Base-by-base conservation (phyloP, 805 yeast species). In the Barnettozyma sucrosica region DNA sequence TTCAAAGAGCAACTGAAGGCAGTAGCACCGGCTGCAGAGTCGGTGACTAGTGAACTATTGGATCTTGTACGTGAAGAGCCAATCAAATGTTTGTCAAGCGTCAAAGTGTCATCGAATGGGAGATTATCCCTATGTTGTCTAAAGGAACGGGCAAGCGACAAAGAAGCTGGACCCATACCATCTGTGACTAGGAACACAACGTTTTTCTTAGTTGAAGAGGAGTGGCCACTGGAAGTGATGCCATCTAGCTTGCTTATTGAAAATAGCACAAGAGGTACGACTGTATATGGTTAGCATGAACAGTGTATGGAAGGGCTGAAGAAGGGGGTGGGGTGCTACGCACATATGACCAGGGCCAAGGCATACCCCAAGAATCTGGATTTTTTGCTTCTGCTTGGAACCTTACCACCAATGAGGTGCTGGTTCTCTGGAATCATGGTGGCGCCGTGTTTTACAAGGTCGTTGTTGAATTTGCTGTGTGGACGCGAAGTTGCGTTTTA, bases 21-120 rank as follows among this genome's bases (percentile, higher is more conserved):
- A 13, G 96, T 89, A 14, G 97, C 98, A 14, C 97, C 97, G 2
- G 98, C 98, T 10, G 98, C 98, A 25, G 96, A 86, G 64, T 90
- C 98, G 0, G 98, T 90, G 50, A 90, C 79, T 57, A 86, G 70
- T 1, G 95, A 85, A 53, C 74, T 71, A 23, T 80, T 78, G 16
- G 96, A 85, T 51, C 89, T 74, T 0, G 98, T 90, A 55, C 97
- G 76, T 8, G 95, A 85, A 21, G 85, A 75, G 24, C 98, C 98
- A 45, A 89, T 76, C 41, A 89, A 67, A 61, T 82, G 78, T 50
- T 76, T 69, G 65, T 89, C 97, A 25, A 89, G 58, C 9, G 69
- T 65, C 53, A 88, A 70, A 18, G 77, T 65, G 55, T 83, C 84
- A 54, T 78, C 76, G 39, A 74, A 65, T 3, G 76, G 65, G 47